Evolutionary conservation across 2,329 filamentous ascomycete species (phyloP).

Genomic region (Penicillium thymicola): DNA sequence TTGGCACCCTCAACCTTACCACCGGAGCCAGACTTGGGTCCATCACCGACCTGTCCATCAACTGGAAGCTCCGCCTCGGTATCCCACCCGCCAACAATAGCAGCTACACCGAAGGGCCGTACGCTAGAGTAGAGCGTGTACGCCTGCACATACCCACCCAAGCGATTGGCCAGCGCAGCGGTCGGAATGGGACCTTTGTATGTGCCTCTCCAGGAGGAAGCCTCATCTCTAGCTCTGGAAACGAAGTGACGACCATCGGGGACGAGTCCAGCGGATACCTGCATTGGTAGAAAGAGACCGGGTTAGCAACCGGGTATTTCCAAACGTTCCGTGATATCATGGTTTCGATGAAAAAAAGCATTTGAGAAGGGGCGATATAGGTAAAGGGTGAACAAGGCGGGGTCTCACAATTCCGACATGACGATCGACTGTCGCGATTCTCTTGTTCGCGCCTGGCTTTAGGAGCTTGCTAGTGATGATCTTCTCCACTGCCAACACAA

Average conservation of each 20-base stretch:
- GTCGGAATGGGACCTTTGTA: constrained; percentile 95
- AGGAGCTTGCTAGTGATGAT: constrained; percentile 91
- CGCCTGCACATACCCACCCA: constrained; percentile 94
- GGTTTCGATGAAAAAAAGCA: neutral
- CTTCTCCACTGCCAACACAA: constrained; percentile 95
- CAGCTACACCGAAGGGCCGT: constrained; percentile 92
- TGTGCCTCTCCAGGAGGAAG: constrained; percentile 81
- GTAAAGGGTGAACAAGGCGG: neutral
- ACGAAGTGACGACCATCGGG: constrained; percentile 95
- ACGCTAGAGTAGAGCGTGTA: constrained; percentile 98
- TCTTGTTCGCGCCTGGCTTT: constrained; percentile 93
- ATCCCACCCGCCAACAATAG: constrained; percentile 92
- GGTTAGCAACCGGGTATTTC: neutral
- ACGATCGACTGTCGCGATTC: constrained; percentile 90
- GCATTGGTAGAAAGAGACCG: neutral
- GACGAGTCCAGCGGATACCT: constrained; percentile 92
- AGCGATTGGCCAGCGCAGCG: constrained; percentile 80
- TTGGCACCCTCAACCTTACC: constrained; percentile 74
- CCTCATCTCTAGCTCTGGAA: constrained; percentile 90
- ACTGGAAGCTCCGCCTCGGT: constrained; percentile 80
- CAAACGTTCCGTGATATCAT: neutral
- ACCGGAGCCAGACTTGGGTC: constrained; percentile 74
- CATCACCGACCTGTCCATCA: constrained; percentile 83
- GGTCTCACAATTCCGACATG: constrained; percentile 82
- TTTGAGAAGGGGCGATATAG: no score